A percentile compares a stretch with the other conserved stretches of the same genome.
These are phyloP conservation scores for Ceriops tagal DNA, from an alignment of 345 rosid species.

Conservation along the genomic window DNA sequence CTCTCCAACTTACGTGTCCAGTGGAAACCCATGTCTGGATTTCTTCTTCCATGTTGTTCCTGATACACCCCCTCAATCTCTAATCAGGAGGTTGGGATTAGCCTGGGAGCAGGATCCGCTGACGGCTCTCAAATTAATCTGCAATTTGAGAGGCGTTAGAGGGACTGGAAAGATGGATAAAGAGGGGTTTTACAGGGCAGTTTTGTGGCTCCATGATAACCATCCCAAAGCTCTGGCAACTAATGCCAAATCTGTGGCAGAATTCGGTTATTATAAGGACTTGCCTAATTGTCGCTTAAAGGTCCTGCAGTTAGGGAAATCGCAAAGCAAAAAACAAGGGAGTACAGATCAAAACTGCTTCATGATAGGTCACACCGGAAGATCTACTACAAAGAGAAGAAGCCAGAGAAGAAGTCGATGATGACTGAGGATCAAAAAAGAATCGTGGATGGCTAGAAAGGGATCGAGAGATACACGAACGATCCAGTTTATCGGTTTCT, in stretches of 20 bases:
- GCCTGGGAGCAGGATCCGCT: slow-evolving; percentile 7
- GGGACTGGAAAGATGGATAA: neutral
- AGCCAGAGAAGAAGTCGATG: slow-evolving; percentile 1
- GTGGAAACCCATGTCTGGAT: slow-evolving; percentile 14
- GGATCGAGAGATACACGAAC: neutral
- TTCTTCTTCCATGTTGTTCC: slow-evolving; percentile 18
- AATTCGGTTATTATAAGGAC: slow-evolving; percentile 13
- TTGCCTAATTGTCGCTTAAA: neutral
- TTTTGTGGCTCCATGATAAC: slow-evolving; percentile 8
- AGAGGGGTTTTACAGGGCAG: slow-evolving; percentile 6
- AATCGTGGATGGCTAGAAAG: neutral
- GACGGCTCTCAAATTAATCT: slow-evolving; percentile 6
- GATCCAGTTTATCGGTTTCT: slow-evolving; percentile 2
- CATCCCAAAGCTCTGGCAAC: slow-evolving; percentile 6
- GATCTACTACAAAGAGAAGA: neutral
- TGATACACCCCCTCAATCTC: neutral
- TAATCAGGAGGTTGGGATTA: neutral
- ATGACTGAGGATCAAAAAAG: neutral
- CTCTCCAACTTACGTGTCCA: slow-evolving; percentile 9
- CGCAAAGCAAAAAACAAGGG: neutral
- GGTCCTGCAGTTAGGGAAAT: neutral
- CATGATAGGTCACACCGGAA: neutral
- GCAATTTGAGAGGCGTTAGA: slow-evolving; percentile 12
- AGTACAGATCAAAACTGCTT: neutral
- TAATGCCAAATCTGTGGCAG: neutral